These are phyloP conservation scores for Ustilago trichophora DNA, from an alignment of 1,284 basidiomycete species.

Conservation along the genomic window DNA sequence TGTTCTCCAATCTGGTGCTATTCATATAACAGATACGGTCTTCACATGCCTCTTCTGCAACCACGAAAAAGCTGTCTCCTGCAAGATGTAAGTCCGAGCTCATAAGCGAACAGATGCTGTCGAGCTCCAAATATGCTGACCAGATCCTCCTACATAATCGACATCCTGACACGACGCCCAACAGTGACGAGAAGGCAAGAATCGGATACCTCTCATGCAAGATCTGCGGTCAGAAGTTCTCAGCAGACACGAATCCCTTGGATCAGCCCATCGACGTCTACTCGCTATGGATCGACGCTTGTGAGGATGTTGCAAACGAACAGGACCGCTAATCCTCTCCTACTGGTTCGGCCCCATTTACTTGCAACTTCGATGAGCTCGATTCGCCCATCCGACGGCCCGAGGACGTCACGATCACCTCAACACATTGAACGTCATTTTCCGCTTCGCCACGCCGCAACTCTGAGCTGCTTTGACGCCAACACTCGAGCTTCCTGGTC, in stretches of 20 bases:
- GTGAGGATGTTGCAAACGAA: slow-evolving; percentile 77
- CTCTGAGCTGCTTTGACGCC: too few relatives aligned
- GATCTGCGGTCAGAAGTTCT: slow-evolving; percentile 64
- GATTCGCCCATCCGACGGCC: not conserved
- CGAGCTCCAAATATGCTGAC: too few relatives aligned
- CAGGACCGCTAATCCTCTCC: slow-evolving; percentile 19
- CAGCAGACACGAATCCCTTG: slow-evolving; percentile 72
- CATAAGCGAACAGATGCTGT: too few relatives aligned
- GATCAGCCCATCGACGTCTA: slow-evolving; percentile 89
- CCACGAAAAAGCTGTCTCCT: slow-evolving; percentile 86
- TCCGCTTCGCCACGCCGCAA: too few relatives aligned
- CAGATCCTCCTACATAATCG: too few relatives aligned
- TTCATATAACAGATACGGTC: slow-evolving; percentile 61
- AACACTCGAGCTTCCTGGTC: too few relatives aligned
- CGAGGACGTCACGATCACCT: not conserved
- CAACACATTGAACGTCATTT: too few relatives aligned
- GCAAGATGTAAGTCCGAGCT: slow-evolving; percentile 83
- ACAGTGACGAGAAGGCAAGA: slow-evolving; percentile 64
- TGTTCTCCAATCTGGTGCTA: not conserved
- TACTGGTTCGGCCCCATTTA: too few relatives aligned
- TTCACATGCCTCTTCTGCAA: slow-evolving; percentile 80
- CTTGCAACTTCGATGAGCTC: too few relatives aligned
- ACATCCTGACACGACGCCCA: too few relatives aligned
- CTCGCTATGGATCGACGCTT: slow-evolving; percentile 88
- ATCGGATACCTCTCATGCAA: slow-evolving; percentile 61